Evolutionary conservation across 2,329 filamentous ascomycete species (phyloP), one percentile per base, ranked within the genome.

Genomic region (Arthroderma sp.): DNA sequence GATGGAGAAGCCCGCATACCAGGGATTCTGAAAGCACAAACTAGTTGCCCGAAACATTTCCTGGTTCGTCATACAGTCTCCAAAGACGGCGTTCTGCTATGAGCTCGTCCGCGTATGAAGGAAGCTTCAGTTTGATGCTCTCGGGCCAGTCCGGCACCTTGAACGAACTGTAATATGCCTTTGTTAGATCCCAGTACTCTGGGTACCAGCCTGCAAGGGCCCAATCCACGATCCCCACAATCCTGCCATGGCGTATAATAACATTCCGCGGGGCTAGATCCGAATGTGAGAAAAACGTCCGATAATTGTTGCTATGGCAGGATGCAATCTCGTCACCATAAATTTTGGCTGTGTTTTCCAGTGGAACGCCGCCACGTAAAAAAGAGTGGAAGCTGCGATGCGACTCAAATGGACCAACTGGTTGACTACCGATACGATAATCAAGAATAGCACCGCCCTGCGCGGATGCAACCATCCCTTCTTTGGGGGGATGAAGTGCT

Each of bases 221-320:
- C 56, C 65, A 64, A 56, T 67, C 64, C 37, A 66, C 56, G 49
- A 67, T 57, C 37, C 61, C 65, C 9, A 61, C 61, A 39, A 65
- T 62, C 21, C 58, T 61, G 23, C 58, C 59, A 54, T 60, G 58
- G 35, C 49, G 43, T 49, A 65, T 60, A 8, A 67, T 60, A 21
- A 66, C 62, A 56, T 67, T 67, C 41, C 64, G 62, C 15, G 62
- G 61, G 7, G 63, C 61, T 19, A 66, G 54, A 57, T 66, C 63
- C 49, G 61, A 43, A 60, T 66, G 64, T 9, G 64, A 62, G 58
- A 66, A 65, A 19, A 61, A 39, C 13, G 55, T 59, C 52, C 15
- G 55, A 21, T 59, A 59, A 53, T 60, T 56, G 2, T 55, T 60
- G 38, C 17, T n/a, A 38, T 60, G 58, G 54, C 52, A 60, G 21